Evolutionary conservation across 2,329 filamentous ascomycete genomes (phyloP).

Genomic region (Apiospora aurea): DNA sequence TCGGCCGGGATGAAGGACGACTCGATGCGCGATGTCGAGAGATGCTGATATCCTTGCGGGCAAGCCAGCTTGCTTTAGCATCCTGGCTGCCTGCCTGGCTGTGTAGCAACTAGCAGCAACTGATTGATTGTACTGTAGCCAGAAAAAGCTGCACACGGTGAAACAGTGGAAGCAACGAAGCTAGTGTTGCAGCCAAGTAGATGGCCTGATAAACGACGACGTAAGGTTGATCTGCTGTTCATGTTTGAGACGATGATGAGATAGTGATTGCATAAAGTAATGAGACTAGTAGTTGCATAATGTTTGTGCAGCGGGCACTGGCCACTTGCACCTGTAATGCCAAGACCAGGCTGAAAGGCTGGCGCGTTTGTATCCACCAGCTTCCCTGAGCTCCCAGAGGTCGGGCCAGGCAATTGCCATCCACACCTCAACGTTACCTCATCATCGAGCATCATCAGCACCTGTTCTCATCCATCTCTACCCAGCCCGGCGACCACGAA

Average conservation of each 20-base stretch:
- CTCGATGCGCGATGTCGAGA: conserved; percentile 8
- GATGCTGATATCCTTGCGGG: not conserved
- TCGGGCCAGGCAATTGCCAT: conserved; percentile 18
- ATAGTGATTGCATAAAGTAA: not conserved
- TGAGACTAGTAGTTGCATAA: not conserved
- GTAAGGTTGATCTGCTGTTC: conserved; percentile 1
- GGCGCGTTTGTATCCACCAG: conserved; percentile 22
- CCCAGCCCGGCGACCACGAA: conserved; percentile 2
- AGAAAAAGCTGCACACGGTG: not conserved
- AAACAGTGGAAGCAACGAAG: conserved; percentile 9
- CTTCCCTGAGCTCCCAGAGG: conserved; percentile 9
- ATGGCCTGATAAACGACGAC: not conserved
- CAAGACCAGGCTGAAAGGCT: conserved; percentile 26
- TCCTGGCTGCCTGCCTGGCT: not conserved
- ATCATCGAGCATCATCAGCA: conserved; percentile 19
- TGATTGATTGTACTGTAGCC: not conserved
- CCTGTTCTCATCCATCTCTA: not conserved
- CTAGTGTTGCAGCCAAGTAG: not conserved
- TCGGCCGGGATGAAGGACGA: not conserved
- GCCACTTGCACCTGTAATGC: conserved; percentile 4
- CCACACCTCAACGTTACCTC: conserved; percentile 21
- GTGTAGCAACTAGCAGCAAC: not conserved
- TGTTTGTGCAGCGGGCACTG: not conserved
- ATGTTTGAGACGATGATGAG: not conserved
- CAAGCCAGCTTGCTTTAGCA: not conserved